These are phyloP conservation scores for Fraxinus quadrangulata DNA, from an alignment of 257 asterid genomes.

Conservation along the genomic window DNA sequence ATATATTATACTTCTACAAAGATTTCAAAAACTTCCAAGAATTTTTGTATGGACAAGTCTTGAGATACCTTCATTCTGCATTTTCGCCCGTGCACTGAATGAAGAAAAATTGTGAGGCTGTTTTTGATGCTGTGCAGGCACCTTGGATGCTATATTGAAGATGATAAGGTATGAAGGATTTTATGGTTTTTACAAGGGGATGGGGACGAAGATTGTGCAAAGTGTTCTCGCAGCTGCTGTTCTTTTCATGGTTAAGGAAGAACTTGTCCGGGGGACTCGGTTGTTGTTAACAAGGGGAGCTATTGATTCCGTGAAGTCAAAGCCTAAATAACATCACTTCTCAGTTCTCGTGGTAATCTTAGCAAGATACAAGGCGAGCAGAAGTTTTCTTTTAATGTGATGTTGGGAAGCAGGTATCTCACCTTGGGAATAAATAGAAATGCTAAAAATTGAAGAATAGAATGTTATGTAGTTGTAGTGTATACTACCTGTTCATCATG, in stretches of 20 bases:
- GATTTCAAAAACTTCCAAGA: too few relatives aligned
- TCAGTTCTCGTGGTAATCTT: not conserved
- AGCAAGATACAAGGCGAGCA: not conserved
- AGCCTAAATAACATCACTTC: constrained; percentile 25
- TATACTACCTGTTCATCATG: constrained; percentile 26
- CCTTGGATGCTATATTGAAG: constrained; percentile 80
- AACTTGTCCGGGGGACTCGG: constrained; percentile 79
- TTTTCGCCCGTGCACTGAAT: not conserved
- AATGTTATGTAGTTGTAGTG: constrained; percentile 11
- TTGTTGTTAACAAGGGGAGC: constrained; percentile 62
- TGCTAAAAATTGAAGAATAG: constrained; percentile 18
- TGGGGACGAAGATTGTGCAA: constrained; percentile 92
- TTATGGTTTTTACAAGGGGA: constrained; percentile 82
- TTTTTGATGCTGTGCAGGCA: constrained; percentile 51
- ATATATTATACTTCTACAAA: too few relatives aligned
- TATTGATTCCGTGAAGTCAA: constrained; percentile 31
- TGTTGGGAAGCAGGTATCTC: not conserved
- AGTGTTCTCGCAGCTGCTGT: constrained; percentile 97
- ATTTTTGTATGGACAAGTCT: not conserved
- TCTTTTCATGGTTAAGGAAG: constrained; percentile 96
- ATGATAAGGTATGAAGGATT: constrained; percentile 84
- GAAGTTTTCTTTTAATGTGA: not conserved
- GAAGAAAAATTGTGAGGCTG: constrained; percentile 1
- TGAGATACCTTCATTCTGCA: not conserved
- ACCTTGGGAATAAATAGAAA: constrained; percentile 15